A percentile compares a stretch with the other conserved stretches of the same genome.
These are phyloP conservation scores for Scedosporium aurantiacum DNA, from an alignment of 2,329 filamentous ascomycete genomes.

Conservation along the genomic window DNA sequence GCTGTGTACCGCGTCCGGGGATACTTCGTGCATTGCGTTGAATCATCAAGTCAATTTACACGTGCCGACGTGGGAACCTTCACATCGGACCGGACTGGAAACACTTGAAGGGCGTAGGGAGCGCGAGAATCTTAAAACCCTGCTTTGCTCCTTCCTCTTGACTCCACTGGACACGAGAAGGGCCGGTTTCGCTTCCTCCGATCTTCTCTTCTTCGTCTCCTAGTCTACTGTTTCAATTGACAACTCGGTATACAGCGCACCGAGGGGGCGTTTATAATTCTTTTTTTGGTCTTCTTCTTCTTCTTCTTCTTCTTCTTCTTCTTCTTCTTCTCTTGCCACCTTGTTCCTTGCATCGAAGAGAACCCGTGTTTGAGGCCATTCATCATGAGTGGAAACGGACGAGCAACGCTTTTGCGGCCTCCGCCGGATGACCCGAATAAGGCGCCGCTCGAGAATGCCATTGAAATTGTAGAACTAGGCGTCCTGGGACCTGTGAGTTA, in stretches of 20 bases:
- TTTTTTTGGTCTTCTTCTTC: too few species aligned
- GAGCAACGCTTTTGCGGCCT: constrained; percentile 47
- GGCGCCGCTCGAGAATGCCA: constrained; percentile 76
- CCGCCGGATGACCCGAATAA: constrained; percentile 62
- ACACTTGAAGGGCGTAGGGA: too few species aligned
- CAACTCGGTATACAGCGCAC: too few species aligned
- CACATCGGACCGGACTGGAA: too few species aligned
- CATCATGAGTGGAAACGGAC: constrained; percentile 14
- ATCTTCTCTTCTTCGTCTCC: too few species aligned
- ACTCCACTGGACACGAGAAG: too few species aligned
- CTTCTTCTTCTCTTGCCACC: background rate
- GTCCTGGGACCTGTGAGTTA: constrained; percentile 60
- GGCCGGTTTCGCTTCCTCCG: too few species aligned
- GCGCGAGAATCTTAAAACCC: too few species aligned
- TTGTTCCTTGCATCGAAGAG: background rate
- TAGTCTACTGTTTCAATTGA: too few species aligned
- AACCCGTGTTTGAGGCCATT: background rate
- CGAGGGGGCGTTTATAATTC: too few species aligned
- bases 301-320: too few species aligned
- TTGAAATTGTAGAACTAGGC: constrained; percentile 71
- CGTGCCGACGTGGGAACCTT: background rate
- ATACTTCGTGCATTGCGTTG: background rate
- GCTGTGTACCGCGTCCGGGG: background rate
- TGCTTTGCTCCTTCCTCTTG: too few species aligned
- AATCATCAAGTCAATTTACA: background rate